These are phyloP conservation scores for Arachnopeziza araneosa DNA, from an alignment of 2,329 filamentous ascomycete species.

Conservation along the genomic window DNA sequence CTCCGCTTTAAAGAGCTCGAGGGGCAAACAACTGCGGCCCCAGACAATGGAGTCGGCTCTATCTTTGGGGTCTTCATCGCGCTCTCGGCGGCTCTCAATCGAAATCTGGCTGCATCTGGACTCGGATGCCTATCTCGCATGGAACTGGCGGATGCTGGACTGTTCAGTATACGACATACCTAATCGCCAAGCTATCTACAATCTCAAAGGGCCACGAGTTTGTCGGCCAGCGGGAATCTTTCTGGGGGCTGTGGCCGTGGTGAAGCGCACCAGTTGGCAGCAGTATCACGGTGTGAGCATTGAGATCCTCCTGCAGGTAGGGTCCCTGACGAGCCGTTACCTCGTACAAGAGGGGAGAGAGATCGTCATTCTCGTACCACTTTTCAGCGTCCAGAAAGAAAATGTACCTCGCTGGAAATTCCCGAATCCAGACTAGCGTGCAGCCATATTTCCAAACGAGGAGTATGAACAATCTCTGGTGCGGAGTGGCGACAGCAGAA, in stretches of 20 bases:
- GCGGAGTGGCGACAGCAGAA: background rate
- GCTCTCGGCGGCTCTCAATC: background rate
- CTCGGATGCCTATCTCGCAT: background rate
- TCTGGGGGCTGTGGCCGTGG: background rate
- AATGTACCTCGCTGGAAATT: background rate
- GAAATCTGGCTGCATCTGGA: background rate
- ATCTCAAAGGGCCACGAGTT: background rate
- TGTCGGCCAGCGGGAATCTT: background rate
- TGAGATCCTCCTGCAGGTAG: background rate
- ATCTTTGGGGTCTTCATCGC: background rate
- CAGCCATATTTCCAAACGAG: slow-evolving; percentile 5
- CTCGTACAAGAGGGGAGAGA: background rate
- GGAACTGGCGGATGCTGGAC: background rate
- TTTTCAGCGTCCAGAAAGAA: background rate
- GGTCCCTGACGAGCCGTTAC: background rate
- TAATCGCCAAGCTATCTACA: background rate
- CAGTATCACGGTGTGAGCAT: background rate
- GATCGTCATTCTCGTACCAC: background rate
- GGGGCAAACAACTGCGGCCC: too few relatives aligned
- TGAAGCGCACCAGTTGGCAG: background rate
- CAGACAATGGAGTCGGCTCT: background rate
- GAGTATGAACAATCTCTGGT: slow-evolving; percentile 6
- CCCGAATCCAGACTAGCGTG: background rate
- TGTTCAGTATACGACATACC: background rate
- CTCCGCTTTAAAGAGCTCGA: too few relatives aligned